Conservation (phyloP, 2,329 filamentous ascomycete species). For the Boeremia lycopersici region DNA sequence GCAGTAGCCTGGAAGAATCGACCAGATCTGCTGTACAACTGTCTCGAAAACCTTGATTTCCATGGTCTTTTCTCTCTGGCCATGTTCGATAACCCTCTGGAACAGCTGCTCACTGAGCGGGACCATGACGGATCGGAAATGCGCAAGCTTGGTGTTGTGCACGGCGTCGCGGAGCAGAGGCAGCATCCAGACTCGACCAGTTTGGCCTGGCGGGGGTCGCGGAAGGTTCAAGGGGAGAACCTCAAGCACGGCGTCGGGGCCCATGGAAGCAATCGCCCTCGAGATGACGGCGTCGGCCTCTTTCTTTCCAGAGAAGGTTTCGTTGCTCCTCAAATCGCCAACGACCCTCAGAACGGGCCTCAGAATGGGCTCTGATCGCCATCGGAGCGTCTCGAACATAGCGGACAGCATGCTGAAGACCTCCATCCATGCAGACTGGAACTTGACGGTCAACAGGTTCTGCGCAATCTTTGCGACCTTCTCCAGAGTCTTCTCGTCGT, state of each 20-base stretch:
- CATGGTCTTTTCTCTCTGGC: slow-evolving; percentile 84
- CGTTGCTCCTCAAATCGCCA: slow-evolving; percentile 84
- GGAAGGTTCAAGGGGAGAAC: slow-evolving; percentile 86
- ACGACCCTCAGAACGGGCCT: slow-evolving; percentile 76
- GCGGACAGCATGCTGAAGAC: slow-evolving; percentile 87
- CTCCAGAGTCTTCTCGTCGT: slow-evolving; percentile 87
- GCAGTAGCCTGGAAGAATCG: slow-evolving; percentile 90
- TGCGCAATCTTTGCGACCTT: slow-evolving; percentile 77
- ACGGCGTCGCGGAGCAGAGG: slow-evolving; percentile 88
- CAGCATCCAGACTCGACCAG: slow-evolving; percentile 91
- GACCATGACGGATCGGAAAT: slow-evolving; percentile 86
- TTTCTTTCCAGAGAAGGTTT: slow-evolving; percentile 91
- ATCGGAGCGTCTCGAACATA: slow-evolving; percentile 85
- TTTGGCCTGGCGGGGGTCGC: slow-evolving; percentile 75
- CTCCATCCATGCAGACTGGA: slow-evolving; percentile 92
- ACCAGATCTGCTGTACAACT: slow-evolving; percentile 94
- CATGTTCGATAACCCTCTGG: slow-evolving; percentile 84
- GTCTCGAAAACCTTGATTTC: slow-evolving; percentile 98
- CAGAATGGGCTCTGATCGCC: slow-evolving; percentile 82
- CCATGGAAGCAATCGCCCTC: slow-evolving; percentile 86
- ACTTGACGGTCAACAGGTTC: slow-evolving; percentile 83
- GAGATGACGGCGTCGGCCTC: slow-evolving; percentile 91
- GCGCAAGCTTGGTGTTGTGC: slow-evolving; percentile 82
- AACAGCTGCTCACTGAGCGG: slow-evolving; percentile 90
- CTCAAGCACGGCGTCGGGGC: slow-evolving; percentile 79